Base-by-base conservation (phyloP, 2,329 filamentous ascomycete genomes). In the Stachybotrys elegans region DNA sequence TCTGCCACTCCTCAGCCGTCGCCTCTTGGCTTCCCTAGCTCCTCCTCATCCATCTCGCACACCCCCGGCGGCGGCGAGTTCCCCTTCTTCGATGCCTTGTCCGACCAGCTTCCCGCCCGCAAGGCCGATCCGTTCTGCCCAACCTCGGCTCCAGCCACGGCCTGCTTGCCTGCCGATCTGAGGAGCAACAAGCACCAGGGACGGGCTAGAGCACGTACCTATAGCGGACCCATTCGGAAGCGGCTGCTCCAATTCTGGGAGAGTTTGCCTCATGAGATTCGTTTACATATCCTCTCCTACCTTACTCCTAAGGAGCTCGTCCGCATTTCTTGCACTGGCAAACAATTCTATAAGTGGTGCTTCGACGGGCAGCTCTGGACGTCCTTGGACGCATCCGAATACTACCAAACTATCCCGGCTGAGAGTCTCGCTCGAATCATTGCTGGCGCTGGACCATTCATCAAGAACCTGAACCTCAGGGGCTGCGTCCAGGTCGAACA, bases 341-440 rank as follows among this genome's bases (percentile, higher is more conserved):
- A 83, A 62, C 68, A 76, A 6, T 96, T 93, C 72, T 74, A 95
- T 62, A 75, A 77, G 39, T 82, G 88, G 66, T 96, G 92, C 67
- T 95, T 92, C 56, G 92, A 98, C 62, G 93, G 93, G 2, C 93
- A 98, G 67, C 69, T 97, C 14, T 98, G 93, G 93, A 83, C 82
- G 4, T 81, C 78, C 34, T 76, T 97, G 40, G 90, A 97, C 61
- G 82, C 88, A 2, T 84, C 89, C 7, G 83, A 87, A 40, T 97
- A 92, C 64, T 96, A 97, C 60, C 79, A 78, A 51, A 80, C 90
- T 42, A 97, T 97, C 51, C 85, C 92, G 0, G 87, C 86, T 19
- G 83, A 88, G 50, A 87, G 88, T 1, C 69, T 98, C 39, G 81
- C 90, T 44, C 89, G 86, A 57, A 90, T 97, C 49, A 90, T 97